phyloP scores from a whole-genome alignment of 2,329 filamentous ascomycete genomes.

The Boeremia lycopersici region DNA sequence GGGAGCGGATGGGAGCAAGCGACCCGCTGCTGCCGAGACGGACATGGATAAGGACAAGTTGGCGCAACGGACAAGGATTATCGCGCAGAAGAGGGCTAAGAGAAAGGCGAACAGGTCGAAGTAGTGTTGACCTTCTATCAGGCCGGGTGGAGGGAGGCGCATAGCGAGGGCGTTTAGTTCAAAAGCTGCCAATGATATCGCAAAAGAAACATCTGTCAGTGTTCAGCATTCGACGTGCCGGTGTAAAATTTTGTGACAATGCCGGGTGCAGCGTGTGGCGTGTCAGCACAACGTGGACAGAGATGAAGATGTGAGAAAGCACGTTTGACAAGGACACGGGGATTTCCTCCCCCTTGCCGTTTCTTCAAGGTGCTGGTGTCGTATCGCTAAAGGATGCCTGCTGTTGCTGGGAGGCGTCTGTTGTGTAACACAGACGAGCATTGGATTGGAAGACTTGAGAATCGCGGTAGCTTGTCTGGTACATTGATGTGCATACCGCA shows the following conservation, averaged over 20 bases:
- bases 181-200: conserved; percentile 9
- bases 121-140: conserved; percentile 14
- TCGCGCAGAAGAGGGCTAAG: conserved; percentile 81
- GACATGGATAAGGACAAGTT: conserved; percentile 56
- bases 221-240: background rate
- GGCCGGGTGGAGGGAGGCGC: background rate
- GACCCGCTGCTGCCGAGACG: conserved; percentile 15
- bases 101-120: conserved; percentile 65
- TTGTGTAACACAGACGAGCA: background rate
- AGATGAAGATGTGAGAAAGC: conserved; percentile 7
- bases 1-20: conserved; percentile 24
- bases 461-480: background rate
- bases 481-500: background rate
- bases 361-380: background rate
- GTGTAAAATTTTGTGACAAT: background rate
- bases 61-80: conserved; percentile 74
- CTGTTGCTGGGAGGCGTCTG: background rate
- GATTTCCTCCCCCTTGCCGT: background rate
- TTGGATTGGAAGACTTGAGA: background rate
- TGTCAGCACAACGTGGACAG: conserved; percentile 1
- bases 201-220: background rate
- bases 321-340: background rate
- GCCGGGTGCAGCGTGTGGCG: background rate
- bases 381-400: background rate
- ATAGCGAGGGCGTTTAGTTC: conserved; percentile 17